Conservation (phyloP, 2,329 filamentous ascomycete species). For the Clonostachys sp. region DNA sequence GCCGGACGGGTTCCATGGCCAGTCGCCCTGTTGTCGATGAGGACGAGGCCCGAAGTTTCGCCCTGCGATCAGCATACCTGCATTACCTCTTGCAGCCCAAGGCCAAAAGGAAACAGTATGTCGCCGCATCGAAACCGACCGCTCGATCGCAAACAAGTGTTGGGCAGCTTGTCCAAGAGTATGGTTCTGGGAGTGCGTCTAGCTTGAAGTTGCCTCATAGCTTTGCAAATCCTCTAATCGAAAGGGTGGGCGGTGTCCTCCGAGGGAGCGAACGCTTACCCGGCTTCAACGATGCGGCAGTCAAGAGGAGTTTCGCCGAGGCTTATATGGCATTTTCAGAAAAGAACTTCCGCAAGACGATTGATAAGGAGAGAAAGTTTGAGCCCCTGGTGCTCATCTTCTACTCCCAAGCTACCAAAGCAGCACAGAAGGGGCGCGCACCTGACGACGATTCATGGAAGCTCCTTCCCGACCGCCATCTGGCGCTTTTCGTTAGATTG, state of each 20-base stretch:
- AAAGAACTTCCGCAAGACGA: slow-evolving; percentile 78
- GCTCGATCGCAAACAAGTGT: slow-evolving; percentile 66
- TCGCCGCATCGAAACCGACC: slow-evolving; percentile 59
- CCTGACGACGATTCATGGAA: slow-evolving; percentile 87
- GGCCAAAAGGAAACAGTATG: slow-evolving; percentile 84
- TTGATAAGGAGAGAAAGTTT: slow-evolving; percentile 89
- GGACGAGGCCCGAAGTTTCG: slow-evolving; percentile 88
- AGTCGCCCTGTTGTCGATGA: slow-evolving; percentile 41
- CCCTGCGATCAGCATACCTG: slow-evolving; percentile 85
- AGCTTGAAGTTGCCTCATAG: slow-evolving; percentile 53
- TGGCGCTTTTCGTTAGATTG: slow-evolving; percentile 89
- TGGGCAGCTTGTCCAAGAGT: slow-evolving; percentile 85
- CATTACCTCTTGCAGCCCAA: slow-evolving; percentile 90
- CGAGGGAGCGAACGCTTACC: slow-evolving; percentile 78
- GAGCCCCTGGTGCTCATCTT: slow-evolving; percentile 95
- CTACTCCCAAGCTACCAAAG: slow-evolving; percentile 90
- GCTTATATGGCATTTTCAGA: slow-evolving; percentile 94
- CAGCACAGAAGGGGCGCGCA: slow-evolving; percentile 67
- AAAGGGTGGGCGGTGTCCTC: slow-evolving; percentile 76
- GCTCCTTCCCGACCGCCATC: slow-evolving; percentile 85
- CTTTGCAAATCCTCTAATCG: slow-evolving; percentile 51
- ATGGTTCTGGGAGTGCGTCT: slow-evolving; percentile 48
- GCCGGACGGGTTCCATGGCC: too few species aligned
- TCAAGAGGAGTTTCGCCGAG: slow-evolving; percentile 91
- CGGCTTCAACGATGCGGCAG: slow-evolving; percentile 83